These are phyloP conservation scores for Calonectria naviculata DNA, from an alignment of 2,329 filamentous ascomycete species.

Conservation along the genomic window DNA sequence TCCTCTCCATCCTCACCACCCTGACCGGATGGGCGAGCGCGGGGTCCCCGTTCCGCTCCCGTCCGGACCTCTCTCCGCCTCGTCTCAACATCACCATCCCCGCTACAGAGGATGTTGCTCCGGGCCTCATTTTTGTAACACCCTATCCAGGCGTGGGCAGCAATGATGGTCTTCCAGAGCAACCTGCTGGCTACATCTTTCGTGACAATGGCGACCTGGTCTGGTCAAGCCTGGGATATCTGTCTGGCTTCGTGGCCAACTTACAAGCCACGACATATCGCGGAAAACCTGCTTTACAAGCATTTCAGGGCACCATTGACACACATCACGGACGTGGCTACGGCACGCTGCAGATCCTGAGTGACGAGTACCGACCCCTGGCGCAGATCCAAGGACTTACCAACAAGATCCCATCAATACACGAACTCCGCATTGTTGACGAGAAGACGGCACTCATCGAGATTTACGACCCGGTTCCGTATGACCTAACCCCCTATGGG, in stretches of 20 bases:
- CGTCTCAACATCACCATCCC: conserved; percentile 53
- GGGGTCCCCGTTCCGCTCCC: conserved; percentile 36
- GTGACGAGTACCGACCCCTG: conserved; percentile 64
- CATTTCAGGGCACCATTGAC: conserved; percentile 64
- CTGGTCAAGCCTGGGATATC: conserved; percentile 66
- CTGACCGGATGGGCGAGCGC: conserved; percentile 17
- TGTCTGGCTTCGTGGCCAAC: conserved; percentile 62
- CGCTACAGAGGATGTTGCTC: conserved; percentile 49
- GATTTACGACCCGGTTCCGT: conserved; percentile 61
- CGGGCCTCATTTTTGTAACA: conserved; percentile 56
- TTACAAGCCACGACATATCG: conserved; percentile 61
- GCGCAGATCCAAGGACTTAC: conserved; percentile 60
- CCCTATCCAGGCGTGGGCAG: conserved; percentile 46
- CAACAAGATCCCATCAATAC: conserved; percentile 60
- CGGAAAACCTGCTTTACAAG: conserved; percentile 61
- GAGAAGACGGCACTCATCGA: conserved; percentile 63
- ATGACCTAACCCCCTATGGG: conserved; percentile 56
- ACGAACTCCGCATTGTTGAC: conserved; percentile 65
- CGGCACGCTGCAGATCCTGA: conserved; percentile 62
- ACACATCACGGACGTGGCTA: conserved; percentile 61
- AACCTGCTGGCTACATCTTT: conserved; percentile 66
- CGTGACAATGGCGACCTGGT: conserved; percentile 64
- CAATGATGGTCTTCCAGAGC: conserved; percentile 54
- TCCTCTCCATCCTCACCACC: conserved; percentile 1
- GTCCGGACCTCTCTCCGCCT: conserved; percentile 30